Evolutionary conservation across 2,329 filamentous ascomycete genomes (phyloP).

Genomic region (Aspergillus fructus): DNA sequence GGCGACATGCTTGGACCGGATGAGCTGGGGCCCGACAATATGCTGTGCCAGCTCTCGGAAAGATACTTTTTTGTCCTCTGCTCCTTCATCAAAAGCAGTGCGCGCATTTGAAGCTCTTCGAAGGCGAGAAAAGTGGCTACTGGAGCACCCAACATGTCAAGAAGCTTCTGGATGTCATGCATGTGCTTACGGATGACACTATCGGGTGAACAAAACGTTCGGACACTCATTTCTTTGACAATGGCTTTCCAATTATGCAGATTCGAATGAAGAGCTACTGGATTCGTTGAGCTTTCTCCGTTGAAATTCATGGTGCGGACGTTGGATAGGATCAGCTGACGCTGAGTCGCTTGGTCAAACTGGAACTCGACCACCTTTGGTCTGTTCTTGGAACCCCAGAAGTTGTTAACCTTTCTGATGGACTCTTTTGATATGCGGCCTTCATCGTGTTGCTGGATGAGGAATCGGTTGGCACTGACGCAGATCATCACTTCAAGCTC

Average conservation of each 20-base stretch:
- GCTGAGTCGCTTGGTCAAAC: conserved; percentile 53
- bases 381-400: conserved; percentile 48
- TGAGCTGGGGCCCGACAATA: background rate
- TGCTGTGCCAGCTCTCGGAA: background rate
- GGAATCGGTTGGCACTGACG: conserved; percentile 45
- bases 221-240: conserved; percentile 48
- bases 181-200: conserved; percentile 50
- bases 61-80: conserved; percentile 24
- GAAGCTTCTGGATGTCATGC: conserved; percentile 48
- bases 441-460: conserved; percentile 42
- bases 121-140: conserved; percentile 39
- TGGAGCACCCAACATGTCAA: conserved; percentile 51
- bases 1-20: background rate
- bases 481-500: conserved; percentile 49
- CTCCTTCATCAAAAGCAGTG: conserved; percentile 33
- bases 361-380: conserved; percentile 52
- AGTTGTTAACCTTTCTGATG: conserved; percentile 37
- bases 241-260: conserved; percentile 51
- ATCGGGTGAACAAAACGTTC: conserved; percentile 53
- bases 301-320: conserved; percentile 48
- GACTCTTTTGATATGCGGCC: conserved; percentile 41
- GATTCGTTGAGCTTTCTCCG: conserved; percentile 41
- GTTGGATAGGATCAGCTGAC: conserved; percentile 48
- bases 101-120: conserved; percentile 37
- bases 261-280: conserved; percentile 44